A percentile compares a stretch with the other conserved stretches of the same genome.
These are phyloP conservation scores for Penicillium freii DNA, from an alignment of 2,329 filamentous ascomycete genomes.

Conservation along the genomic window DNA sequence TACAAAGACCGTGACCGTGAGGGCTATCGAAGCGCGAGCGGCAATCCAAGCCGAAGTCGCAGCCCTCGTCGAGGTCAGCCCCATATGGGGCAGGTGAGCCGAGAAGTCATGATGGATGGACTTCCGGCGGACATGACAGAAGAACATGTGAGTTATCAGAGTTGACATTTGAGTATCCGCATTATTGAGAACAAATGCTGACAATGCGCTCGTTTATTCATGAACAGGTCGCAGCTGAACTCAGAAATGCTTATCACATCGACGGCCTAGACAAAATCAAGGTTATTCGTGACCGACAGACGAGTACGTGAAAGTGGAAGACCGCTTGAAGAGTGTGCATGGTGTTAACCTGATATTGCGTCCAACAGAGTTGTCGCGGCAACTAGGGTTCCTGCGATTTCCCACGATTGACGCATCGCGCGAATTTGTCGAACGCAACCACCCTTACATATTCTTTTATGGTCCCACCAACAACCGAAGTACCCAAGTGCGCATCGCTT, in stretches of 20 bases:
- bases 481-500: slow-evolving; percentile 52
- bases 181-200: neutral
- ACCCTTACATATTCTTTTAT: slow-evolving; percentile 52
- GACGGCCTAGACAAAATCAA: slow-evolving; percentile 56
- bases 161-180: neutral
- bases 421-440: slow-evolving; percentile 54
- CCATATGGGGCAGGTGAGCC: slow-evolving; percentile 45
- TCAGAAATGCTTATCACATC: slow-evolving; percentile 52
- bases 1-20: slow-evolving; percentile 50
- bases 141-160: slow-evolving; percentile 48
- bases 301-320: slow-evolving; percentile 43
- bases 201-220: neutral
- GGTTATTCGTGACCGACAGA: slow-evolving; percentile 58
- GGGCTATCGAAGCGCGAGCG: slow-evolving; percentile 42
- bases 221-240: slow-evolving; percentile 56
- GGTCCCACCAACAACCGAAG: slow-evolving; percentile 46
- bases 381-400: slow-evolving; percentile 59
- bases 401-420: slow-evolving; percentile 49
- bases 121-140: slow-evolving; percentile 50
- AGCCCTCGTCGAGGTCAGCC: slow-evolving; percentile 39
- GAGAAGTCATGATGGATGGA: slow-evolving; percentile 52
- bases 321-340: neutral
- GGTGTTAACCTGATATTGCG: neutral
- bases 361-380: slow-evolving; percentile 51
- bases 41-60: slow-evolving; percentile 38